Evolutionary conservation across 2,329 filamentous ascomycete genomes (phyloP), one percentile per base, ranked within the genome.

Genomic region (Aspergillus sp.): DNA sequence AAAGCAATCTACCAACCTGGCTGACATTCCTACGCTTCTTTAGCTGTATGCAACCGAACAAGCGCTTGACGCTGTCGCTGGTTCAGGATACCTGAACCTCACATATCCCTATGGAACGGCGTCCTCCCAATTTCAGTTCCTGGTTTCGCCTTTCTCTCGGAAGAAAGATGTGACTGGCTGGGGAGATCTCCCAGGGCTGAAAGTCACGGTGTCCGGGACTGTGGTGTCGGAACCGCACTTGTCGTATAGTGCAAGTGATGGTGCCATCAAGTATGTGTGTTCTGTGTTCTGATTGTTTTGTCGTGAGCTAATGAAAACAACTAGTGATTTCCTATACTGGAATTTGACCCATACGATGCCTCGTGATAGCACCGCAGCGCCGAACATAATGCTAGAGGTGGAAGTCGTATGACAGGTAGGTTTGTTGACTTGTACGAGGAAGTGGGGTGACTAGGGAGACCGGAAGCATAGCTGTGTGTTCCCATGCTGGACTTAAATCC

Each of bases 241-340:
- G 32, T 56, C 54, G 22, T 56, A 56, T 39, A 56, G 46, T 56
- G 46, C 54, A n/a, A 56, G 54, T 47, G 47, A 56, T 42, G 47
- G 47, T 24, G 14, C 31, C 18, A 56, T 56, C 11, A 56, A 56
- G 46, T 56, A 56, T 42, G 29, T 9, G 32, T 9, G 32, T 12
- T 11, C 32, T 36, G 32, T 36, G 32, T 36, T 14, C 4, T 36
- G 12, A 14, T 36, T 5, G 10, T 36, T 9, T 36, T 36, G 3
- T 14, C 12, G 32, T 36, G 32, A 14, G 11, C 32, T 36, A 36
- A 36, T 36, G 10, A 11, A 3, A 14, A 32, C 32, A 11, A 36
- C 12, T 26, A 56, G 54, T 50, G 54, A 56, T 32, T 56, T 56
- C 32, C 24, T 56, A 18, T 56, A 39, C 22, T 56, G 54, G 54